phyloP scores from a whole-genome alignment of 495 filamentous ascomycete genomes.

The Lophiotrema nucula region DNA sequence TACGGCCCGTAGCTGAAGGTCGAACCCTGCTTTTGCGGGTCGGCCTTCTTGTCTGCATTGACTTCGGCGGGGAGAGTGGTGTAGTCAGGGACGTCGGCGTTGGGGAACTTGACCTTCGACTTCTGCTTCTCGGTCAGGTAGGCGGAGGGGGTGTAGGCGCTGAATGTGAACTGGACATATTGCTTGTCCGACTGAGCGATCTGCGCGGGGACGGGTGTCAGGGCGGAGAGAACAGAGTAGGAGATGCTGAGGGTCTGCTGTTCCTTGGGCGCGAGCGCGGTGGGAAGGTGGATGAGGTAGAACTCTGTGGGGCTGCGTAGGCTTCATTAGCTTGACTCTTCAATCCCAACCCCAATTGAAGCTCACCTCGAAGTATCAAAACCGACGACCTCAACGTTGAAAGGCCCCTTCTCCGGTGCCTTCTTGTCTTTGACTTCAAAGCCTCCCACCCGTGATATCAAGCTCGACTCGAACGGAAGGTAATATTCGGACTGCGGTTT shows the following conservation, averaged over 20 bases:
- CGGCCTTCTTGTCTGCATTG: conserved; percentile 57
- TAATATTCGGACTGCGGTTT: conserved; percentile 84
- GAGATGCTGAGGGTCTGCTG: conserved; percentile 85
- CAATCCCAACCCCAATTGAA: not conserved
- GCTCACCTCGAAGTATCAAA: conserved; percentile 61
- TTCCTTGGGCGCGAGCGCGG: conserved; percentile 67
- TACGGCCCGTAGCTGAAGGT: conserved; percentile 94
- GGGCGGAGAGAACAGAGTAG: conserved; percentile 71
- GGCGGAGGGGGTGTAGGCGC: conserved; percentile 73
- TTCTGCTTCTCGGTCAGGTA: conserved; percentile 90
- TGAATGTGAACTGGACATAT: conserved; percentile 80
- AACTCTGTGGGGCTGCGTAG: conserved; percentile 70
- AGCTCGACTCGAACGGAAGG: conserved; percentile 72
- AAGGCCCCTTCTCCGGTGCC: conserved; percentile 61
- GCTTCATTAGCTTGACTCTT: not conserved
- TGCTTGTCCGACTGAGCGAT: conserved; percentile 82
- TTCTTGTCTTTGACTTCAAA: conserved; percentile 92
- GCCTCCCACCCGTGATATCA: conserved; percentile 73
- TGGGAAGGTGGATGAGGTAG: conserved; percentile 75
- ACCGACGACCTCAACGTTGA: conserved; percentile 65
- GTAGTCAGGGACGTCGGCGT: conserved; percentile 75
- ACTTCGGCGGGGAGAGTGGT: conserved; percentile 64
- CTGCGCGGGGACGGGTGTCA: conserved; percentile 73
- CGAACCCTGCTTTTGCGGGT: conserved; percentile 78
- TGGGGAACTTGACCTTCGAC: conserved; percentile 90